Base-by-base conservation (phyloP, 192 early-diverging fungal species). In the Phycomyces blakesleeanus region DNA sequence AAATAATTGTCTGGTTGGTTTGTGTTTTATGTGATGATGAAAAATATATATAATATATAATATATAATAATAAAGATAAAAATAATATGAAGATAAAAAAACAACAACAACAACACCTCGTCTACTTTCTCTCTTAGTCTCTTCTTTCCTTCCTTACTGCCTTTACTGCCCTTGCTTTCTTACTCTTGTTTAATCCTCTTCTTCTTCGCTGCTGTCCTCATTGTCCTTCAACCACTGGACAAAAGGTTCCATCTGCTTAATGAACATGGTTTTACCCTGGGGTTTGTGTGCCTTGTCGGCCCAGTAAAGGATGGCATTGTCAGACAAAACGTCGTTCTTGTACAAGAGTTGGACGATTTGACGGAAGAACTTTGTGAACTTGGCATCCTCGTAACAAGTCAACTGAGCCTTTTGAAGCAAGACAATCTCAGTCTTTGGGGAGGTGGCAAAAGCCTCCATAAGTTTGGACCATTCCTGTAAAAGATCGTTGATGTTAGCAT, bases 231-330 rank as follows among this genome's bases (percentile, higher is more conserved):
- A 82, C 85, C 88, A 95, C 50, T 81, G 76, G 49, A 95, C 83
- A 65, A 97, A 92, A 5, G 89, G 83, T 72, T 93, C 92, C 78
- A 94, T 90, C 81, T 96, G 94, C 85, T 96, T 95, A 69, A 93
- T 73, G 64, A 98, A 94, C 51, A 88, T 80, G 18, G 88, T 87
- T 77, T 95, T 95, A 58, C 96, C 94, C 67, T 91, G 88, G 29
- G 89, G 72, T 60, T 85, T 86, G 50, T 89, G 88, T 29, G 93
- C 96, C 83, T 95, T 98, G 67, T 93, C 87, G 21, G 78, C 82
- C 96, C 96, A 98, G 79, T 94, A 98, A 24, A 97, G 72, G 62
- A 98, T 91, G 40, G 94, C 94, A 60, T 82, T 89, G 62, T 94
- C 94, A 5, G 93, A 93, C 21, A 98, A 74, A 34, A 93, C 92